A percentile compares a stretch with the other conserved stretches of the same genome.
Conservation (phyloP, 805 yeast species). For the Saturnispora galanensis region DNA sequence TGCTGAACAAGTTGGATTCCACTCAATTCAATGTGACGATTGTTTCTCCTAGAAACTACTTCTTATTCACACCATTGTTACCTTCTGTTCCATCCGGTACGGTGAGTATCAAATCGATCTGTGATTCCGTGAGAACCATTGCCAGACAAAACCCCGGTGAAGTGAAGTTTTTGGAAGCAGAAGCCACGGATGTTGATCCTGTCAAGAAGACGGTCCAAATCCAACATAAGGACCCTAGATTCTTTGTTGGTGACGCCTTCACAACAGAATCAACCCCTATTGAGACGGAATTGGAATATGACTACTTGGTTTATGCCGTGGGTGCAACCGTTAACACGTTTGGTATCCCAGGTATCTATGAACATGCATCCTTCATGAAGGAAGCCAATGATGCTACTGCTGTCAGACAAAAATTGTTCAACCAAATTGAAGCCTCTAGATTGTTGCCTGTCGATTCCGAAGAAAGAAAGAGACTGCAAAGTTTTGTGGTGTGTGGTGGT, state of each 20-base stretch:
- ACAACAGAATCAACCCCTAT: constrained; percentile 36
- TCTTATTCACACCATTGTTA: constrained; percentile 88
- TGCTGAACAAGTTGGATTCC: constrained; percentile 78
- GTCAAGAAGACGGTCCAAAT: constrained; percentile 53
- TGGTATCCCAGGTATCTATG: constrained; percentile 89
- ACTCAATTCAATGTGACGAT: constrained; percentile 80
- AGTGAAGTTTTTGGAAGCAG: constrained; percentile 80
- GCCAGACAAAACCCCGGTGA: constrained; percentile 70
- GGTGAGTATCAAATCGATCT: constrained; percentile 78
- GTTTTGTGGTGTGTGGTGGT: constrained; percentile 92
- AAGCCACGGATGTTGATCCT: constrained; percentile 77
- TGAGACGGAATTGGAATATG: constrained; percentile 47
- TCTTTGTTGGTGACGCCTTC: constrained; percentile 45
- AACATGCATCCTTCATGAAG: constrained; percentile 79
- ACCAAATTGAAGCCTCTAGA: constrained; percentile 81
- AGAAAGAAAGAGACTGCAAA: constrained; percentile 77
- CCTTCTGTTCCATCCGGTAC: constrained; percentile 96
- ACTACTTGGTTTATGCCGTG: constrained; percentile 82
- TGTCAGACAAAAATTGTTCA: constrained; percentile 75
- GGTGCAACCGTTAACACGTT: constrained; percentile 94
- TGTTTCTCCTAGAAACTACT: constrained; percentile 91
- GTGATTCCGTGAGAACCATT: constrained; percentile 85
- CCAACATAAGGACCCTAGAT: constrained; percentile 46
- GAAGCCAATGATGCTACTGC: constrained; percentile 83
- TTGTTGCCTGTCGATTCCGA: constrained; percentile 58